Conservation (phyloP, 305 asterid species). For the Rubia occidens region DNA sequence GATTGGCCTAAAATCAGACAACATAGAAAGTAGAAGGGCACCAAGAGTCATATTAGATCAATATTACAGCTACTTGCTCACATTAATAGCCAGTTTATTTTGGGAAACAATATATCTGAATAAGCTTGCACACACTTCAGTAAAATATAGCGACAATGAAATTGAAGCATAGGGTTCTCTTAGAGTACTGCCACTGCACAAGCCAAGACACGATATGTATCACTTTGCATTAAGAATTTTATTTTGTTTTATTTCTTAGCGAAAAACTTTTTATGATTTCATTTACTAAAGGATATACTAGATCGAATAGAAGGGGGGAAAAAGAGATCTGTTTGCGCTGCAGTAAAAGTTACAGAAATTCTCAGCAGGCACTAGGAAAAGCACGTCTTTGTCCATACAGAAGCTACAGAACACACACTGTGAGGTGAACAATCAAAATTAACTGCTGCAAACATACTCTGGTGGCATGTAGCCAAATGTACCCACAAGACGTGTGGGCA, state of each 20-base stretch:
- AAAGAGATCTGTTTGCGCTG: neutral
- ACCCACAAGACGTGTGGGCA: slow-evolving; percentile 84
- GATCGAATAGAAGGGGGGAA: neutral
- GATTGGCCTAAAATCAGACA: neutral
- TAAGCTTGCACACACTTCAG: neutral
- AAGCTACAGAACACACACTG: neutral
- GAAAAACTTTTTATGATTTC: neutral
- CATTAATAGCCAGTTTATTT: neutral
- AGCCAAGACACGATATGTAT: slow-evolving; percentile 5
- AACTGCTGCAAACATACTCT: slow-evolving; percentile 47
- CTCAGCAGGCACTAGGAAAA: neutral
- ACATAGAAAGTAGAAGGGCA: neutral
- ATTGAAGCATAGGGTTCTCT: neutral
- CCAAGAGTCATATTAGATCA: neutral
- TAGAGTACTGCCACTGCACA: neutral
- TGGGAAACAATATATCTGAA: neutral
- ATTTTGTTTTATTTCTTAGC: neutral
- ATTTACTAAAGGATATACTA: neutral
- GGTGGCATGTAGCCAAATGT: slow-evolving; percentile 99
- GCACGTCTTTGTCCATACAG: neutral
- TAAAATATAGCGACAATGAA: neutral
- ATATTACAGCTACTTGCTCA: neutral
- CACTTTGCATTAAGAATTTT: neutral
- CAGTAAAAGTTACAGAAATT: neutral
- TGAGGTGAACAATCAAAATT: neutral